Percentiles rank a stretch among this genome's conserved stretches.
Evolutionary conservation across 2,329 filamentous ascomycete species (phyloP).

Genomic region (Microdochium trichocladiopsis): DNA sequence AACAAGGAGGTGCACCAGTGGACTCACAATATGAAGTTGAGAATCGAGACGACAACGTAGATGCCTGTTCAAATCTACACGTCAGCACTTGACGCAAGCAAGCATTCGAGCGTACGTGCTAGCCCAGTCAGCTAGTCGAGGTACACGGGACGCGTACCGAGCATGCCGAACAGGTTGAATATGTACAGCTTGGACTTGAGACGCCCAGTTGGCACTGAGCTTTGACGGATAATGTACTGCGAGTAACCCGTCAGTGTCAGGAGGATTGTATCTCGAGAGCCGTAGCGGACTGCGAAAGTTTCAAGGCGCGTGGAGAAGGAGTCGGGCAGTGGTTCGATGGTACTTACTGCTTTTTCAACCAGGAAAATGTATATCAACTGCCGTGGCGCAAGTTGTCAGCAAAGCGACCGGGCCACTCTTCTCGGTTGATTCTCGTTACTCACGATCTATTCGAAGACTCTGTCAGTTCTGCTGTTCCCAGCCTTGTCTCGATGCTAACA

Average conservation of each 20-base stretch:
- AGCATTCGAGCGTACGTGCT: too few relatives aligned
- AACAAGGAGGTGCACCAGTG: too few relatives aligned
- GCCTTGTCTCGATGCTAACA: not conserved
- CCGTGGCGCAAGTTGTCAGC: not conserved
- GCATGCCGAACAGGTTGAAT: conserved; percentile 54
- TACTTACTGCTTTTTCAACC: conserved; percentile 53
- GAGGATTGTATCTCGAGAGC: not conserved
- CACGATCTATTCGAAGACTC: not conserved
- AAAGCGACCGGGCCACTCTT: not conserved
- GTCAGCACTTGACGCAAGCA: too few relatives aligned
- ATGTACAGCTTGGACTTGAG: conserved; percentile 50
- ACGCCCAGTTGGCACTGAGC: conserved; percentile 30
- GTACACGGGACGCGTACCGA: conserved; percentile 20
- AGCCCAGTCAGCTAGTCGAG: too few relatives aligned
- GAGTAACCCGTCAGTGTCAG: not conserved
- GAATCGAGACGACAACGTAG: conserved; percentile 38
- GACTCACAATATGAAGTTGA: conserved; percentile 55
- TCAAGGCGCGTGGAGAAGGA: not conserved
- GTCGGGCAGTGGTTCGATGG: not conserved
- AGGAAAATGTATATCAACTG: conserved; percentile 58
- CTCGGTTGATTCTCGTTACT: not conserved
- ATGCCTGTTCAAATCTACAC: conserved; percentile 21
- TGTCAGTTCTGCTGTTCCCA: not conserved
- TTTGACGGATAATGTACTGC: not conserved
- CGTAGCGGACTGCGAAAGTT: not conserved